Evolutionary conservation across 306 rosid genomes (phyloP).

Genomic region (Casuarina cunninghamiana): DNA sequence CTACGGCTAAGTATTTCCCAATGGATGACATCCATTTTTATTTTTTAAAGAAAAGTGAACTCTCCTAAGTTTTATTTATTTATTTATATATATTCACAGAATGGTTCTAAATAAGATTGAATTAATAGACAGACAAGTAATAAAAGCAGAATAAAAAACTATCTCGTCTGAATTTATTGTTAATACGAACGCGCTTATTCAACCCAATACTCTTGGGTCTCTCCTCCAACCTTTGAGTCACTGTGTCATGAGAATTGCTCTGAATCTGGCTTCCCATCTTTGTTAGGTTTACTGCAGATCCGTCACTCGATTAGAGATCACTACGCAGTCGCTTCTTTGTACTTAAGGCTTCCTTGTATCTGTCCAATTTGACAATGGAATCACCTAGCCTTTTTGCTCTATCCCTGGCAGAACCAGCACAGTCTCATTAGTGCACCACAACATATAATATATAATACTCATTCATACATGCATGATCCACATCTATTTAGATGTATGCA

Average conservation of each 20-base stretch:
- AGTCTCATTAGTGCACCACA: conserved; percentile 27
- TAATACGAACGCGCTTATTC: conserved; percentile 66
- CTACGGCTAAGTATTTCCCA: too few relatives aligned
- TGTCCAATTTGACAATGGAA: conserved; percentile 67
- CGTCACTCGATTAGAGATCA: conserved; percentile 58
- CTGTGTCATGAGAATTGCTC: conserved; percentile 53
- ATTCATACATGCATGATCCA: background rate
- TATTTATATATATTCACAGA: background rate
- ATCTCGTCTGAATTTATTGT: background rate
- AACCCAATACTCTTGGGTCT: conserved; percentile 54
- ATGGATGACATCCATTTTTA: too few relatives aligned
- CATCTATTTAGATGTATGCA: background rate
- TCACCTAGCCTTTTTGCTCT: conserved; percentile 68
- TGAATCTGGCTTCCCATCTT: conserved; percentile 64
- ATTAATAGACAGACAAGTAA: background rate
- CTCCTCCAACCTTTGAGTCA: conserved; percentile 62
- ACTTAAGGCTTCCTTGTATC: conserved; percentile 60
- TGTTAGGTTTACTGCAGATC: conserved; percentile 55
- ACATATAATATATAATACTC: background rate
- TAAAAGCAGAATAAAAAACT: background rate
- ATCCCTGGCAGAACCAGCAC: conserved; percentile 54
- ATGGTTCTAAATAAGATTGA: conserved; percentile 1
- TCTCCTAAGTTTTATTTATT: too few relatives aligned
- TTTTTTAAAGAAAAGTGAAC: too few relatives aligned
- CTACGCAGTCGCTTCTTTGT: conserved; percentile 72